These are phyloP conservation scores for Fusarium staphyleae DNA, from an alignment of 2,329 filamentous ascomycete species.

Conservation along the genomic window DNA sequence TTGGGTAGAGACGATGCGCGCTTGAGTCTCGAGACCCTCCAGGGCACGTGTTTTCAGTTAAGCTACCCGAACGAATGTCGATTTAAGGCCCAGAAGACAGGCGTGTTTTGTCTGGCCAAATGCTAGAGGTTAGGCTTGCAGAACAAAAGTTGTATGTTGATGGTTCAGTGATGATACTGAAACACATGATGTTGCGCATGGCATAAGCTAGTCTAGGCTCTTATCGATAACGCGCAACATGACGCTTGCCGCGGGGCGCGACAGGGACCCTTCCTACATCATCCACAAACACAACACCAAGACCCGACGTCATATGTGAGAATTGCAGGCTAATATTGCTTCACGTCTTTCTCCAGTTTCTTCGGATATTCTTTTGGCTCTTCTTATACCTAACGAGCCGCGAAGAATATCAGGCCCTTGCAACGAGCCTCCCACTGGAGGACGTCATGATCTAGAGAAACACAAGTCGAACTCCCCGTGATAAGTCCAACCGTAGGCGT, in stretches of 20 bases:
- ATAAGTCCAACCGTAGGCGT: constrained; percentile 38
- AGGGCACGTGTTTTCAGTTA: background rate
- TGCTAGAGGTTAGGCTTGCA: no score
- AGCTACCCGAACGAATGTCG: no score
- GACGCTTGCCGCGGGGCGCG: constrained; percentile 27
- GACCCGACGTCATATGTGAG: constrained; percentile 26
- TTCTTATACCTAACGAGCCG: background rate
- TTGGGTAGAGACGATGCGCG: constrained; percentile 11
- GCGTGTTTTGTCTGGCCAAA: no score
- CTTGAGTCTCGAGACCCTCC: background rate
- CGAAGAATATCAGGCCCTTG: constrained; percentile 1
- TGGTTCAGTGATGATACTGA: constrained; percentile 14
- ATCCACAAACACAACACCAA: constrained; percentile 18
- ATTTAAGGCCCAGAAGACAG: no score
- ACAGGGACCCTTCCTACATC: constrained; percentile 29
- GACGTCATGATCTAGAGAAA: constrained; percentile 48
- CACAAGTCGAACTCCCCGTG: constrained; percentile 35
- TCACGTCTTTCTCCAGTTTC: constrained; percentile 1
- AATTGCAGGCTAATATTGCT: constrained; percentile 18
- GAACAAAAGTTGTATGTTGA: constrained; percentile 3
- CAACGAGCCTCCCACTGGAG: constrained; percentile 22
- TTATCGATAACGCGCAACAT: constrained; percentile 44
- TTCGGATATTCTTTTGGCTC: constrained; percentile 26
- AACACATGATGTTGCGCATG: constrained; percentile 28
- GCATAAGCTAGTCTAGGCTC: constrained; percentile 16